phyloP scores from a whole-genome alignment of 78 protist genomes.

The Dictyostelium firmibasis region DNA sequence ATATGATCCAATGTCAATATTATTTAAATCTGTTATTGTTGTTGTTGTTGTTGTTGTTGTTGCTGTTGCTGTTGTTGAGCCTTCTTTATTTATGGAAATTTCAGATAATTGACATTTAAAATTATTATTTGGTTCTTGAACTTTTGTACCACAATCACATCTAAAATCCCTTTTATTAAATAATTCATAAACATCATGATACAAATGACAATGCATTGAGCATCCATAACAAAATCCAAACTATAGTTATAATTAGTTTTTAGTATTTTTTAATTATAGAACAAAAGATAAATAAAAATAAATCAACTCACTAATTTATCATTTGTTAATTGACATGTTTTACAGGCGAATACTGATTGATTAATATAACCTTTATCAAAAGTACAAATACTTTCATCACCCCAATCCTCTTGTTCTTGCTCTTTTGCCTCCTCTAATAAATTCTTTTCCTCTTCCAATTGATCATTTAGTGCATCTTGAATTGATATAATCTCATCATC shows the following conservation, averaged over 20 bases:
- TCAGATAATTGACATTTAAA: neutral
- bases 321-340: slow-evolving; percentile 24
- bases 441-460: slow-evolving; percentile 9
- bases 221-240: slow-evolving; percentile 82
- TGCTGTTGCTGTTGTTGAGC: neutral
- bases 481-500: slow-evolving; percentile 58
- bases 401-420: slow-evolving; percentile 64
- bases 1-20: neutral
- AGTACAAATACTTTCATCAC: slow-evolving; percentile 71
- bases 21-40: neutral
- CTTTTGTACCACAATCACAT: slow-evolving; percentile 81
- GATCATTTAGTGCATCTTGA: slow-evolving; percentile 61
- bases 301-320: neutral
- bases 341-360: slow-evolving; percentile 79
- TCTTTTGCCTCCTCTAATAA: slow-evolving; percentile 71
- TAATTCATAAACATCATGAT: slow-evolving; percentile 71
- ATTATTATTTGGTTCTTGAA: neutral
- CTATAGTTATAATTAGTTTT: neutral
- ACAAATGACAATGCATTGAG: slow-evolving; percentile 73
- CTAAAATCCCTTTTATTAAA: slow-evolving; percentile 69
- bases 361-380: slow-evolving; percentile 78
- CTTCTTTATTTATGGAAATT: neutral
- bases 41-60: neutral
- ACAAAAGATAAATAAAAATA: neutral
- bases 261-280: too few relatives aligned